Conservation (phyloP, 2,329 filamentous ascomycete genomes). For the Fusarium domesticum region DNA sequence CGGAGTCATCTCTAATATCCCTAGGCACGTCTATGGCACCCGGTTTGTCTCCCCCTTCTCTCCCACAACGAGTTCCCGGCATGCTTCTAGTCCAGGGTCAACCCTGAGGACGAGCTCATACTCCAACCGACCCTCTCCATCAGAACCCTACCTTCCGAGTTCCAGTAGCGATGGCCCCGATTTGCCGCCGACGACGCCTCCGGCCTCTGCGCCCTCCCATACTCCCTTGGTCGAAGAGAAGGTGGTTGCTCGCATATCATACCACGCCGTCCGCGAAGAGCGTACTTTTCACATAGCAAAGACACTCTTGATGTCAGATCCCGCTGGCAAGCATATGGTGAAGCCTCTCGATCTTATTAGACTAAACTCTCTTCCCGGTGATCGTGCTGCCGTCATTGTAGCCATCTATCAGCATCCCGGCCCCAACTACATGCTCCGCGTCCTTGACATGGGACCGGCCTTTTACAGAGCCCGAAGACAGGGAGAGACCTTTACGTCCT, state of each 20-base stretch:
- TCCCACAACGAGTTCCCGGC: slow-evolving; percentile 46
- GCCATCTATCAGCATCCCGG: slow-evolving; percentile 80
- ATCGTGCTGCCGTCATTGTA: slow-evolving; percentile 69
- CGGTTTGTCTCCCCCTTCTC: slow-evolving; percentile 53
- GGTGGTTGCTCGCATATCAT: slow-evolving; percentile 79
- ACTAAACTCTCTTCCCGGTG: slow-evolving; percentile 64
- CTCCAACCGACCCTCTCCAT: slow-evolving; percentile 43
- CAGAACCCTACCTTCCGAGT: slow-evolving; percentile 38
- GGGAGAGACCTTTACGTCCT: slow-evolving; percentile 48
- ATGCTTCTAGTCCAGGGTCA: slow-evolving; percentile 44
- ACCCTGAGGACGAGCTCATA: slow-evolving; percentile 42
- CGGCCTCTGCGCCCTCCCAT: slow-evolving; percentile 40
- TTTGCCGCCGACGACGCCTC: slow-evolving; percentile 38
- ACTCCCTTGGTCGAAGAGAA: slow-evolving; percentile 57
- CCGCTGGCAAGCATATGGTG: slow-evolving; percentile 71
- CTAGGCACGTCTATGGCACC: slow-evolving; percentile 64
- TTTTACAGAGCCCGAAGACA: slow-evolving; percentile 58
- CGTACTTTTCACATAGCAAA: slow-evolving; percentile 82
- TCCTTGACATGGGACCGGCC: slow-evolving; percentile 76
- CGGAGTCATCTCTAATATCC: slow-evolving; percentile 14
- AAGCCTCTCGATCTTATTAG: slow-evolving; percentile 77
- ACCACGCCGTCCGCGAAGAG: slow-evolving; percentile 79
- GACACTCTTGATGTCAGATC: slow-evolving; percentile 68
- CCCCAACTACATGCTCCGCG: slow-evolving; percentile 64
- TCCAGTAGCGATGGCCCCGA: slow-evolving; percentile 39